Evolutionary conservation across 495 filamentous ascomycete species (phyloP).

Genomic region (Entonaema liquescens): DNA sequence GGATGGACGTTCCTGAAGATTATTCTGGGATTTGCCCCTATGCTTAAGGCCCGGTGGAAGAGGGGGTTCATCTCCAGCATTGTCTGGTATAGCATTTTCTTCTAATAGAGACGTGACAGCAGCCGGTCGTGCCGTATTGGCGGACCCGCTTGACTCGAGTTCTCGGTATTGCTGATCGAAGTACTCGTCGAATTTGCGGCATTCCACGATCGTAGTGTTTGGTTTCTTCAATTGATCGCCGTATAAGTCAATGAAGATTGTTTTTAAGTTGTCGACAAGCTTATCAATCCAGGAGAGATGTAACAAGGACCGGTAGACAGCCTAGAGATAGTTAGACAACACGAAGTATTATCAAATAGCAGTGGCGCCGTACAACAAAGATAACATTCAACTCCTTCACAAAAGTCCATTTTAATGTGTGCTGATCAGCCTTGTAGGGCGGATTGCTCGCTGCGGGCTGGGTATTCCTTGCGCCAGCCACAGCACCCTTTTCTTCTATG

Average conservation of each 20-base stretch:
- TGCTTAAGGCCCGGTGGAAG: conserved; percentile 52
- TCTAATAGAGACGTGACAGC: conserved; percentile 52
- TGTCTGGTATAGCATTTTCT: conserved; percentile 50
- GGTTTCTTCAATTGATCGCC: conserved; percentile 84
- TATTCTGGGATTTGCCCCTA: conserved; percentile 40
- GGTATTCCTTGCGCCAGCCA: conserved; percentile 65
- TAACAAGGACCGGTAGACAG: conserved; percentile 93
- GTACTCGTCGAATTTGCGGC: conserved; percentile 84
- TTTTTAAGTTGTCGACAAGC: conserved; percentile 91
- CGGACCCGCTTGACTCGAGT: conserved; percentile 65
- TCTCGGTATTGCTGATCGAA: conserved; percentile 92
- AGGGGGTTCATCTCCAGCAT: conserved; percentile 55
- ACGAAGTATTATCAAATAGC: not conserved
- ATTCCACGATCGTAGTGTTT: conserved; percentile 77
- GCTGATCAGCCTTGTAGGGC: conserved; percentile 87
- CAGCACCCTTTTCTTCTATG: conserved; percentile 85
- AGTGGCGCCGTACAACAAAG: conserved; percentile 78
- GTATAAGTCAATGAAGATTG: conserved; percentile 88
- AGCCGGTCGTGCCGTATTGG: conserved; percentile 44
- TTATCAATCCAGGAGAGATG: conserved; percentile 98
- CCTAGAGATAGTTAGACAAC: conserved; percentile 60
- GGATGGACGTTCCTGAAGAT: conserved; percentile 56
- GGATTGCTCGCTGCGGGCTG: conserved; percentile 67
- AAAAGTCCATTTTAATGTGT: conserved; percentile 93
- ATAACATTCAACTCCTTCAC: conserved; percentile 92